Evolutionary conservation across 1,284 basidiomycete genomes (phyloP), one percentile per base, ranked within the genome.

Genomic region (Puccinia triticina): DNA sequence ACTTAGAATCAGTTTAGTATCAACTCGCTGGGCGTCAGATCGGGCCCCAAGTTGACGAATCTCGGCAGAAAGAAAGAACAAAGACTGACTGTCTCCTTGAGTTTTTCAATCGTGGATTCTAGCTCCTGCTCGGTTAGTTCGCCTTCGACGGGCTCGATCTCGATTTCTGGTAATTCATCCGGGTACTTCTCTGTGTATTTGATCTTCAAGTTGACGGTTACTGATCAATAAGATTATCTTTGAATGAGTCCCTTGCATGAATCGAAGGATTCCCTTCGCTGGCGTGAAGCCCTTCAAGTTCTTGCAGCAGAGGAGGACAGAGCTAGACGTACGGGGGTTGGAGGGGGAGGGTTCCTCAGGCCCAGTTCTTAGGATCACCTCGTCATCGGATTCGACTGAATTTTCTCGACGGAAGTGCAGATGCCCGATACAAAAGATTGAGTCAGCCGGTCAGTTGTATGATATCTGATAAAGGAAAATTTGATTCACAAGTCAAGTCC

Each of bases 141-240:
- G 16, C 77, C 77, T 40, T 69, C 66, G 23, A 67, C 50, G 14
- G 50, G 64, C 32, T 32, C 34, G 37, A 80, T 57, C 32, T 72
- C 48, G 26, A 80, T 80, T 57, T 55, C n/a, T 16, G 77, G 77
- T 21, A 80, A 53, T 59, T 67, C 66, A 61, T 72, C 67, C 23
- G 77, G 77, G 57, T 80, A 80, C 23, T 23, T 69, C 29, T 80
- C 67, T 5, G 64, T 67, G 26, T 57, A 69, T 50, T 32, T 80
- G 26, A 80, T 57, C 34, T 80, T 55, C 67, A 80, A 46, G 40
- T 80, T 43, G 3, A 80, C 77, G 29, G n/a, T 69, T 21, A 80
- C 77, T 80, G 32, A 40, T 14, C 32, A 8, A 10, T 8, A 7
- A 72, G 43, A n/a, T 21, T 8, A 7, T 34, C 16, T 14, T 43